Conservation (phyloP, 2,329 filamentous ascomycete species). For the Nemania sp. region DNA sequence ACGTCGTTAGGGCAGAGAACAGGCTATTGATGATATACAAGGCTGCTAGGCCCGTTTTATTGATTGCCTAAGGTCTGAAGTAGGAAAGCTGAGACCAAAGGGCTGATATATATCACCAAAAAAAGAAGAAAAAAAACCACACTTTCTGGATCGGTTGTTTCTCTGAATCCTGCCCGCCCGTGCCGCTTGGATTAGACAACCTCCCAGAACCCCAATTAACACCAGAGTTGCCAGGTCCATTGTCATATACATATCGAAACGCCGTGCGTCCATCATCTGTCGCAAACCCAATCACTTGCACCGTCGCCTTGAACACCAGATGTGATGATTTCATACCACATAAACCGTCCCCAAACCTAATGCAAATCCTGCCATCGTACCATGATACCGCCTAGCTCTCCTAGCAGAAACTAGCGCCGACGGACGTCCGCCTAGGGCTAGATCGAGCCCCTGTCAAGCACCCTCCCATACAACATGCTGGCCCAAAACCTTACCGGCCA, state of each 20-base stretch:
- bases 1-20: neutral
- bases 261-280: conserved; percentile 12
- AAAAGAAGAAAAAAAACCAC: conserved; percentile 36
- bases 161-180: conserved; percentile 6
- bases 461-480: conserved; percentile 38
- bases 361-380: conserved; percentile 38
- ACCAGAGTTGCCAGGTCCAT: conserved; percentile 31
- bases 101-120: conserved; percentile 47
- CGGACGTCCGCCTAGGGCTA: conserved; percentile 21
- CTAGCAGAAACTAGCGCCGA: conserved; percentile 18
- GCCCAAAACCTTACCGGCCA: conserved; percentile 39
- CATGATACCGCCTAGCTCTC: conserved; percentile 35
- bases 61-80: conserved; percentile 43
- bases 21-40: conserved; percentile 45
- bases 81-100: conserved; percentile 35
- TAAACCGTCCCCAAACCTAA: conserved; percentile 39
- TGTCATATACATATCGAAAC: conserved; percentile 34
- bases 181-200: neutral
- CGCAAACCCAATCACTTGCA: conserved; percentile 26
- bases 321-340: conserved; percentile 43
- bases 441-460: conserved; percentile 38
- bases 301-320: conserved; percentile 41
- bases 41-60: conserved; percentile 47
- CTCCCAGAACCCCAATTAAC: conserved; percentile 14
- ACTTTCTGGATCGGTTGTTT: conserved; percentile 30